A percentile compares a stretch with the other conserved stretches of the same genome.
phyloP scores from a whole-genome alignment of 805 yeast genomes.

The Wickerhamiella kurtzmanii region DNA sequence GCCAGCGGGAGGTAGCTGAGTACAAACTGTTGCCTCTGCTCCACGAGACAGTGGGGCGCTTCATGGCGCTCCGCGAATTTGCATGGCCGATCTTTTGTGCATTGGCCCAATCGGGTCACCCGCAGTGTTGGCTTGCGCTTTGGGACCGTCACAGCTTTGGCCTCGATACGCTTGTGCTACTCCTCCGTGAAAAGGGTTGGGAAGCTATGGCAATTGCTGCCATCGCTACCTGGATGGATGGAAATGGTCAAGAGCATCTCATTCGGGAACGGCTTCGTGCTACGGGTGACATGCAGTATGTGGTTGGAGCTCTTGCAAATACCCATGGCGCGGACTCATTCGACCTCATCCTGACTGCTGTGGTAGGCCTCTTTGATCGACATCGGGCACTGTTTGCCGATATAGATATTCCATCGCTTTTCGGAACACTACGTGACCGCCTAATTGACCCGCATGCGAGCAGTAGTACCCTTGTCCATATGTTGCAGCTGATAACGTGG shows the following conservation, averaged over 20 bases:
- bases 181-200: constrained; percentile 42
- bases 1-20: constrained; percentile 35
- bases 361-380: constrained; percentile 9
- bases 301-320: constrained; percentile 5
- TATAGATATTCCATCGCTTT: constrained; percentile 5
- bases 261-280: constrained; percentile 5
- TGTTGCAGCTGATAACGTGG: not conserved
- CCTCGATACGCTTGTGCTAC: constrained; percentile 27
- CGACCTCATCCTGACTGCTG: constrained; percentile 12
- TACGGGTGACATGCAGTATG: not conserved
- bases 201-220: constrained; percentile 44
- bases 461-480: not conserved
- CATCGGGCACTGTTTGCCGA: constrained; percentile 8
- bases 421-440: constrained; percentile 5
- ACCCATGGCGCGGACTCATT: constrained; percentile 7
- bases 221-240: constrained; percentile 27
- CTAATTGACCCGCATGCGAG: not conserved
- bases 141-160: constrained; percentile 26
- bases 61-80: constrained; percentile 37
- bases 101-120: constrained; percentile 33
- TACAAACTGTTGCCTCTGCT: constrained; percentile 37
- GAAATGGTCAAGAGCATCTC: constrained; percentile 11
- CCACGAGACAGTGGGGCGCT: constrained; percentile 28
- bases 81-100: constrained; percentile 41
- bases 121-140: constrained; percentile 28